Percentiles rank a stretch among this genome's conserved stretches.
Evolutionary conservation across 1,284 basidiomycete genomes (phyloP).

Genomic region (Puccinia coronata): DNA sequence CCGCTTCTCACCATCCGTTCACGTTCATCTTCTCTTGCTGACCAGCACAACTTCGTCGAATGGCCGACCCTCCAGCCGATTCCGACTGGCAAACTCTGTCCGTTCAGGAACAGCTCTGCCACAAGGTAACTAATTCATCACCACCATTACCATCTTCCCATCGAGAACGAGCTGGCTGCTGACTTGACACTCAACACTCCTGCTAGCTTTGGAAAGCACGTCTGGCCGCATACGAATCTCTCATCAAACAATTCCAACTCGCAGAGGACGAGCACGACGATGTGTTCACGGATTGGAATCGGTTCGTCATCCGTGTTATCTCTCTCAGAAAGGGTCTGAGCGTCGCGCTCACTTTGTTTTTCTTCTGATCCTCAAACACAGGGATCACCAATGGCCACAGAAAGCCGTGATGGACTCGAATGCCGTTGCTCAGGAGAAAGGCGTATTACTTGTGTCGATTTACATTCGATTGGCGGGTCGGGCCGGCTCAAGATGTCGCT

Average conservation of each 20-base stretch:
- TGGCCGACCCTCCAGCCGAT: conserved; percentile 45
- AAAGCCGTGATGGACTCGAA: conserved; percentile 73
- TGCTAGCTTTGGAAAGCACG: conserved; percentile 49
- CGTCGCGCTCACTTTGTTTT: neutral
- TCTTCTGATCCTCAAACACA: neutral
- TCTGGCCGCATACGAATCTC: conserved; percentile 44
- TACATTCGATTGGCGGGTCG: conserved; percentile 91
- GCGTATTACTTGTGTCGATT: conserved; percentile 78
- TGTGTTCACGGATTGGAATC: conserved; percentile 48
- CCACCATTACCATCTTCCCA: neutral
- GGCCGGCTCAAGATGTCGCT: conserved; percentile 70
- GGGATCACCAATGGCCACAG: conserved; percentile 39
- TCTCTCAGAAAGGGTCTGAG: neutral
- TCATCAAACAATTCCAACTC: conserved; percentile 49
- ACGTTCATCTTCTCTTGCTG: too few relatives aligned
- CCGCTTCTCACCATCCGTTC: too few relatives aligned
- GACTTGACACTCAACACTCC: neutral
- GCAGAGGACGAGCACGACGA: conserved; percentile 47
- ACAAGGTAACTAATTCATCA: conserved; percentile 23
- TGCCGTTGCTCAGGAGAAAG: conserved; percentile 97
- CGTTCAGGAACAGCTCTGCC: conserved; percentile 40
- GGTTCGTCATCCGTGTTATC: conserved; percentile 1
- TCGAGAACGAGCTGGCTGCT: neutral
- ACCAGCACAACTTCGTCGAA: too few relatives aligned
- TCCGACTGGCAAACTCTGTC: conserved; percentile 44